Evolutionary conservation across 1,139 yeast genomes (phyloP).

Genomic region (Scheffersomyces titani): DNA sequence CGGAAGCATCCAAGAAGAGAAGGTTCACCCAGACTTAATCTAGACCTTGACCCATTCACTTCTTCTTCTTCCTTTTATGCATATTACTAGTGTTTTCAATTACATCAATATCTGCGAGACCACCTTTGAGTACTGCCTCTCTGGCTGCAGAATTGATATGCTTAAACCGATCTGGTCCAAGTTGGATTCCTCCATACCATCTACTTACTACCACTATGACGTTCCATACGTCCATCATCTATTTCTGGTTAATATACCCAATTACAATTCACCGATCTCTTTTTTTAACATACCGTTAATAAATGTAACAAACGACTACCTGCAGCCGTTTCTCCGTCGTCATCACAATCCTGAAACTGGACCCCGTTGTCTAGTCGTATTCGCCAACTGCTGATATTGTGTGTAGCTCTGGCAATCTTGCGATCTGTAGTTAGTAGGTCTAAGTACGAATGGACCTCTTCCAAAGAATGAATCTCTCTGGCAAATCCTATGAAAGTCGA

Average conservation of each 20-base stretch:
- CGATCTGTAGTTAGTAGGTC: conserved; percentile 59
- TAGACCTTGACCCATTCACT: not conserved
- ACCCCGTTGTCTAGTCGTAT: conserved; percentile 57
- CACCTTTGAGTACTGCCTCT: conserved; percentile 74
- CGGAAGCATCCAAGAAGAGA: not conserved
- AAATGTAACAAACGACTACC: conserved; percentile 86
- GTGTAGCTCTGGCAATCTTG: conserved; percentile 67
- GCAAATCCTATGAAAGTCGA: conserved; percentile 86
- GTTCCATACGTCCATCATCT: conserved; percentile 80
- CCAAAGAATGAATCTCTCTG: conserved; percentile 56
- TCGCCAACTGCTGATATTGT: conserved; percentile 87
- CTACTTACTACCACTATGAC: conserved; percentile 85
- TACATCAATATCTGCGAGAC: conserved; percentile 30
- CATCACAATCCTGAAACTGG: conserved; percentile 82
- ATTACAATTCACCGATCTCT: not conserved
- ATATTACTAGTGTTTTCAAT: not conserved
- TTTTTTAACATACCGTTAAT: conserved; percentile 51
- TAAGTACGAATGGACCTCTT: conserved; percentile 61
- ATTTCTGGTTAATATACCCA: conserved; percentile 1
- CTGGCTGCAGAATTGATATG: conserved; percentile 90
- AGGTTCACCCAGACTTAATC: not conserved
- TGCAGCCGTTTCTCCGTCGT: conserved; percentile 97
- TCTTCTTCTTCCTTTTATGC: not conserved
- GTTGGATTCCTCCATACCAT: conserved; percentile 91
- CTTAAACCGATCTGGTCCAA: conserved; percentile 93